phyloP scores from a whole-genome alignment of 2,329 filamentous ascomycete genomes.

The Boeremia exigua region DNA sequence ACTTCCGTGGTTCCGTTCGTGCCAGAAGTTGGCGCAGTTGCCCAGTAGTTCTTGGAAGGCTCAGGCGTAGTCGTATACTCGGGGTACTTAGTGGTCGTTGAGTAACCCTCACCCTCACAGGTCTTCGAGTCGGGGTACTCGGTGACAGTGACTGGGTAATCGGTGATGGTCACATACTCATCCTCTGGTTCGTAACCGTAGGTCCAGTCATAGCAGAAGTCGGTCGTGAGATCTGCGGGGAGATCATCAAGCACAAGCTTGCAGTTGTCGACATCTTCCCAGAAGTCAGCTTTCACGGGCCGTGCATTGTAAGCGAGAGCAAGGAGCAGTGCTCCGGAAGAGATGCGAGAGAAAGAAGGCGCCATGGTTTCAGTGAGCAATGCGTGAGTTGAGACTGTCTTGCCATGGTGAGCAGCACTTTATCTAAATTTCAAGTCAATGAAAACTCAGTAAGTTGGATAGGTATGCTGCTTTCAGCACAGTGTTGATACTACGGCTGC shows the following conservation, averaged over 20 bases:
- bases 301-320: constrained; percentile 15
- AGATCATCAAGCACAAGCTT: constrained; percentile 15
- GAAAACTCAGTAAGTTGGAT: background rate
- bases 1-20: background rate
- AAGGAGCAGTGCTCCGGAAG: constrained; percentile 15
- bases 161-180: constrained; percentile 8
- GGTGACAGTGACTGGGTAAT: constrained; percentile 5
- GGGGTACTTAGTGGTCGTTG: constrained; percentile 8
- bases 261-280: constrained; percentile 18
- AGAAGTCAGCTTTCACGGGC: constrained; percentile 13
- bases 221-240: constrained; percentile 1
- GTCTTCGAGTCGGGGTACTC: constrained; percentile 15
- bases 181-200: constrained; percentile 5
- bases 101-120: constrained; percentile 9
- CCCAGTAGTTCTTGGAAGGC: background rate
- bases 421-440: constrained; percentile 9
- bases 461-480: constrained; percentile 12
- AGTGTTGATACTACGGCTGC: background rate
- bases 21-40: background rate
- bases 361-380: constrained; percentile 11
- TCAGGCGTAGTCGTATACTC: background rate
- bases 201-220: constrained; percentile 11
- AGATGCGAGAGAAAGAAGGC: constrained; percentile 14
- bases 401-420: constrained; percentile 7
- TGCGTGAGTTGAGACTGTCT: constrained; percentile 12